These are phyloP conservation scores for Phalaenopsis equestris DNA, from an alignment of 106 monocot genomes.

Conservation along the genomic window DNA sequence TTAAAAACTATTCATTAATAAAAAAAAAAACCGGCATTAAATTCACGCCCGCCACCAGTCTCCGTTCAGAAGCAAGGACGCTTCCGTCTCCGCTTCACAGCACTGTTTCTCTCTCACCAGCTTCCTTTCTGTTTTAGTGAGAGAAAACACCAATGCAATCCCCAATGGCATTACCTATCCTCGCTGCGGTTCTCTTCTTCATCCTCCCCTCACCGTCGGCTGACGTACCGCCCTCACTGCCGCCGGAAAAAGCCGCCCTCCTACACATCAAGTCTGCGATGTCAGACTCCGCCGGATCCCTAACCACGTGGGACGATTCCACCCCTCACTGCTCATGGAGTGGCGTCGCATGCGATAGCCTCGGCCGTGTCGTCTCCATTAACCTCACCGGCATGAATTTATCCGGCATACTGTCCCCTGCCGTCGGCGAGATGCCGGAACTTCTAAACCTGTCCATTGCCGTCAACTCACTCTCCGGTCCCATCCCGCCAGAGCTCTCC, in stretches of 20 bases:
- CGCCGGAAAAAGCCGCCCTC: background rate
- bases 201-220: background rate
- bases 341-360: constrained; percentile 7
- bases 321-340: constrained; percentile 13
- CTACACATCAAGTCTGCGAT: background rate
- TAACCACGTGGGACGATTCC: constrained; percentile 6
- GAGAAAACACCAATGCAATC: background rate
- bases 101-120: background rate
- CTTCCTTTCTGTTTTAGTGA: background rate
- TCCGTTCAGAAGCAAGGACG: constrained; percentile 1
- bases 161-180: background rate
- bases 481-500: constrained; percentile 47
- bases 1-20: too few species aligned
- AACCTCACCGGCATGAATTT: constrained; percentile 51
- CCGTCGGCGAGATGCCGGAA: constrained; percentile 17
- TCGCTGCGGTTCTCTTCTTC: background rate
- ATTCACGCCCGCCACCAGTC: constrained; percentile 3
- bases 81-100: background rate
- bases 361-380: constrained; percentile 26
- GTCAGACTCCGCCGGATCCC: background rate
- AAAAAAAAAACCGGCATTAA: background rate
- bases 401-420: constrained; percentile 45
- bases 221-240: background rate
- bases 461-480: constrained; percentile 44
- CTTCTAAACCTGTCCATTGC: constrained; percentile 50